Conservation (phyloP, 2,329 filamentous ascomycete species). For the Ophiostoma populinum region DNA sequence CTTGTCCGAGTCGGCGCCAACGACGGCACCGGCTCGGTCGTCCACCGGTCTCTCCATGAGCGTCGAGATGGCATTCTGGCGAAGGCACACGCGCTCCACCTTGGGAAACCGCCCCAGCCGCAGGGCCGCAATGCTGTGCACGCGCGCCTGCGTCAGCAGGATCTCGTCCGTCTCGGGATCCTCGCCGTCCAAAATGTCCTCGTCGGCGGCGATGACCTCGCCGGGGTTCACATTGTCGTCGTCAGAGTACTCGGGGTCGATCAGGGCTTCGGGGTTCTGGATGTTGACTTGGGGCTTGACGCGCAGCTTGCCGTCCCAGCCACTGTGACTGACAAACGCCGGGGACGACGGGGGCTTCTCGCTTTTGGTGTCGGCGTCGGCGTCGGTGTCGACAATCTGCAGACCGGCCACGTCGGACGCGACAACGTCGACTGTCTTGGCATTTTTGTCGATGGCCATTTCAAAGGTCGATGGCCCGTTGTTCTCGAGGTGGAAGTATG, state of each 20-base stretch:
- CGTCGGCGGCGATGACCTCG: constrained; percentile 65
- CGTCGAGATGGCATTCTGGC: constrained; percentile 73
- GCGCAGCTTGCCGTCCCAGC: constrained; percentile 73
- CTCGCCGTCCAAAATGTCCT: constrained; percentile 48
- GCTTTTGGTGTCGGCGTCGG: constrained; percentile 26
- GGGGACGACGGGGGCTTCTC: too few relatives aligned
- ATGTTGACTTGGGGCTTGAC: constrained; percentile 39
- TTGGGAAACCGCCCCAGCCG: constrained; percentile 70
- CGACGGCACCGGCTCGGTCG: too few relatives aligned
- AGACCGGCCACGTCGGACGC: too few relatives aligned
- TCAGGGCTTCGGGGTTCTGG: constrained; percentile 64
- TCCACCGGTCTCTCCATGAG: constrained; percentile 31
- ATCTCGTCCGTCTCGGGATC: constrained; percentile 55
- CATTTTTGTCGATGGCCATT: too few relatives aligned
- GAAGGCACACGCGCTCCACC: constrained; percentile 64
- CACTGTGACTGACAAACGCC: constrained; percentile 49
- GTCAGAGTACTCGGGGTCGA: constrained; percentile 72
- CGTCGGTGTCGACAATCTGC: too few relatives aligned
- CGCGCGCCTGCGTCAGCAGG: constrained; percentile 73
- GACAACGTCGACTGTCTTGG: too few relatives aligned
- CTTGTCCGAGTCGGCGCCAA: neutral
- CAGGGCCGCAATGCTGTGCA: constrained; percentile 61
- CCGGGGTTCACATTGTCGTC: constrained; percentile 50
- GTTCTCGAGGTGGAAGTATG: too few relatives aligned
- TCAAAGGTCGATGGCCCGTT: too few relatives aligned